These are phyloP conservation scores for Rhynchosporium graminicola DNA, from an alignment of 2,329 filamentous ascomycete genomes.

Conservation along the genomic window DNA sequence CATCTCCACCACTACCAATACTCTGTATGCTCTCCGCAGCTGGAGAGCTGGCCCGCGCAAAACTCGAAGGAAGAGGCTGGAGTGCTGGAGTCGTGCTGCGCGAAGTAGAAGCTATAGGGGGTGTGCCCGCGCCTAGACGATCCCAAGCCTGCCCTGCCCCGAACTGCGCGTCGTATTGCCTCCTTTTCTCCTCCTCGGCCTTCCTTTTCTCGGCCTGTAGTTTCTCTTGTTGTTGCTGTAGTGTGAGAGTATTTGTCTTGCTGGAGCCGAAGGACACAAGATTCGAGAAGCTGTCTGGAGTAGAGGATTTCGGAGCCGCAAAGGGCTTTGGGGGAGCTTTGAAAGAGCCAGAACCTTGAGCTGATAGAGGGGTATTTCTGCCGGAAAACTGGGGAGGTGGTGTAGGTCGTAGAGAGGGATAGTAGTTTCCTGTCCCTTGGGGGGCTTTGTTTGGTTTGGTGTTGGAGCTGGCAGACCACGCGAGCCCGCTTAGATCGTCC, in stretches of 20 bases:
- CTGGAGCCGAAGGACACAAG: slow-evolving; percentile 64
- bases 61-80: slow-evolving; percentile 37
- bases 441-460: slow-evolving; percentile 46
- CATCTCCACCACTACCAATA: slow-evolving; percentile 47
- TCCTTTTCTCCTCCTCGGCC: slow-evolving; percentile 74
- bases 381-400: slow-evolving; percentile 51
- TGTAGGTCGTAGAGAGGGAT: slow-evolving; percentile 55
- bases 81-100: slow-evolving; percentile 49
- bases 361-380: slow-evolving; percentile 54
- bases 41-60: slow-evolving; percentile 40
- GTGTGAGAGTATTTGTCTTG: slow-evolving; percentile 66
- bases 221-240: slow-evolving; percentile 76
- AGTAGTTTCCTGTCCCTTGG: slow-evolving; percentile 47
- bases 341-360: slow-evolving; percentile 44
- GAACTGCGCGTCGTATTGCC: slow-evolving; percentile 74
- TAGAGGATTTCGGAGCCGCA: slow-evolving; percentile 46
- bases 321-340: slow-evolving; percentile 39
- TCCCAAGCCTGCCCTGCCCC: slow-evolving; percentile 78
- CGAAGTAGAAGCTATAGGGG: slow-evolving; percentile 52
- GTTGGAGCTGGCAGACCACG: slow-evolving; percentile 52
- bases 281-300: slow-evolving; percentile 75
- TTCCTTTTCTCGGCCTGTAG: slow-evolving; percentile 64
- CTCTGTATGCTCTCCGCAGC: slow-evolving; percentile 26
- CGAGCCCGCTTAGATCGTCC: slow-evolving; percentile 63
- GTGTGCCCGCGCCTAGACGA: slow-evolving; percentile 58